Conservation (phyloP, 805 yeast genomes). For the Candida golubevii region DNA sequence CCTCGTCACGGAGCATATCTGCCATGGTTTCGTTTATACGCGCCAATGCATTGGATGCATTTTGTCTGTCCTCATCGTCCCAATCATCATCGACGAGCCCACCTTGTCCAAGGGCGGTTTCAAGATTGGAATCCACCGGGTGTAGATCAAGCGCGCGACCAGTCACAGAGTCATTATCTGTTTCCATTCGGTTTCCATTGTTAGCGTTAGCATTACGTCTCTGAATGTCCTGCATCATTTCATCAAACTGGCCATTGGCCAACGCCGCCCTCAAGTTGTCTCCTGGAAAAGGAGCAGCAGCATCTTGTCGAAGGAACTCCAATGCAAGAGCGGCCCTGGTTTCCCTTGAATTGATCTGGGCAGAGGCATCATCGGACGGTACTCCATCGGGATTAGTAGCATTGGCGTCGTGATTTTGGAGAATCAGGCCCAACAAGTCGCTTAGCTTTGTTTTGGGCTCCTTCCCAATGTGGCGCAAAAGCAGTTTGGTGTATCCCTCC, state of each 20-base stretch:
- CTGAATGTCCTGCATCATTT: not conserved
- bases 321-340: conserved; percentile 13
- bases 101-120: no score
- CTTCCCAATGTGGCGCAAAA: conserved; percentile 56
- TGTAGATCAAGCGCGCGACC: no score
- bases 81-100: not conserved
- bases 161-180: no score
- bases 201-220: no score
- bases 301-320: conserved; percentile 14
- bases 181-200: no score
- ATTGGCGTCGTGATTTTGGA: not conserved
- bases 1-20: not conserved
- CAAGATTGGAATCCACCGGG: no score
- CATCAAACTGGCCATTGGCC: conserved; percentile 10
- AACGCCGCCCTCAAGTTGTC: conserved; percentile 12
- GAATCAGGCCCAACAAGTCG: conserved; percentile 27
- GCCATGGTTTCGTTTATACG: not conserved
- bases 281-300: conserved; percentile 7
- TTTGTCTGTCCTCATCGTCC: not conserved
- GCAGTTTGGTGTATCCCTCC: conserved; percentile 58
- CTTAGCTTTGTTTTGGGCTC: conserved; percentile 42
- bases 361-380: no score
- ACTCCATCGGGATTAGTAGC: no score
- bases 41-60: no score
- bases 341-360: not conserved